These are phyloP conservation scores for Biscogniauxia sp. DNA, from an alignment of 2,329 filamentous ascomycete species.

Conservation along the genomic window DNA sequence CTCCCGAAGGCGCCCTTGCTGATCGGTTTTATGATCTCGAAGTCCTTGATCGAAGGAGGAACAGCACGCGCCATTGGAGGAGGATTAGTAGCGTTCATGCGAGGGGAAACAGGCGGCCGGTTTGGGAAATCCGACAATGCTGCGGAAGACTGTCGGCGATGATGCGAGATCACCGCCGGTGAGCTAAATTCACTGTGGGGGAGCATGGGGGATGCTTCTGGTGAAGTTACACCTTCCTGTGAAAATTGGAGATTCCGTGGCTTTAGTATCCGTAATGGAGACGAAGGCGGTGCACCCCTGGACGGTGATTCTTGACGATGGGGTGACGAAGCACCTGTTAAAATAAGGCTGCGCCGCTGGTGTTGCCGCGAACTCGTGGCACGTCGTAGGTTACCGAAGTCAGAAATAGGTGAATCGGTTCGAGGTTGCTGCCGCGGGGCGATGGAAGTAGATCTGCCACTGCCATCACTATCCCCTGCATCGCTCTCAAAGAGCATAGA, in stretches of 20 bases:
- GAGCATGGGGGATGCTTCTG: slow-evolving; percentile 85
- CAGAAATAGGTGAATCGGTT: slow-evolving; percentile 88
- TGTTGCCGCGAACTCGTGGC: slow-evolving; percentile 77
- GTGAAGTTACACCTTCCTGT: slow-evolving; percentile 71
- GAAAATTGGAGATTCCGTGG: slow-evolving; percentile 62
- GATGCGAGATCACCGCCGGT: slow-evolving; percentile 62
- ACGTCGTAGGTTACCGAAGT: slow-evolving; percentile 72
- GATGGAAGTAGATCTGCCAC: slow-evolving; percentile 75
- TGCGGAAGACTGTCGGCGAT: slow-evolving; percentile 87
- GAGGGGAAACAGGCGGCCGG: slow-evolving; percentile 76
- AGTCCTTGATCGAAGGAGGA: slow-evolving; percentile 96
- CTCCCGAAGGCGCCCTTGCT: slow-evolving; percentile 98
- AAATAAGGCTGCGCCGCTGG: slow-evolving; percentile 81
- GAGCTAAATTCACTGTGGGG: slow-evolving; percentile 79
- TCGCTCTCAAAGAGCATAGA: slow-evolving; percentile 84
- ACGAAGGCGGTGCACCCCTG: slow-evolving; percentile 71
- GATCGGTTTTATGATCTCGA: slow-evolving; percentile 99
- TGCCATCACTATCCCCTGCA: slow-evolving; percentile 81
- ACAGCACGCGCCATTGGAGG: slow-evolving; percentile 85
- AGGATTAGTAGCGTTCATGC: slow-evolving; percentile 70
- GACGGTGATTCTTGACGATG: slow-evolving; percentile 87
- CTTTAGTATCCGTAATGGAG: slow-evolving; percentile 82
- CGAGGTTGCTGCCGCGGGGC: slow-evolving; percentile 65
- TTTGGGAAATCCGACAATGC: slow-evolving; percentile 69
- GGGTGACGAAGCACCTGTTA: slow-evolving; percentile 75